Base-by-base conservation (phyloP, 257 asterid genomes). In the Nicotiana knightiana region DNA sequence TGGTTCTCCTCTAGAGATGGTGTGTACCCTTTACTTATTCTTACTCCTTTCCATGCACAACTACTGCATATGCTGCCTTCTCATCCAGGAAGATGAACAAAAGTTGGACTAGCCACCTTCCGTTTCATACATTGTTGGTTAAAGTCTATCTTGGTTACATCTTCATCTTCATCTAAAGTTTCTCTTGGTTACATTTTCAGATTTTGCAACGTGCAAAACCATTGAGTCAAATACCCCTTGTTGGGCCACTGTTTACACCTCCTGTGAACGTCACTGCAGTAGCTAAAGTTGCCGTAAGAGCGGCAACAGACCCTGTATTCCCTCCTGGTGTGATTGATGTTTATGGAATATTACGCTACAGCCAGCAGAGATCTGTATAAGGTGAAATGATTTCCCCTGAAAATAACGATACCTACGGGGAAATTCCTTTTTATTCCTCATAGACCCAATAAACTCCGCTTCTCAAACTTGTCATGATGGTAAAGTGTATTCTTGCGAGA, bases 1-100 rank as follows among this genome's bases (percentile, higher is more conserved):
- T 81, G 99, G 99, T 71, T 89, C 97, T 67, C 99, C 99, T 13
- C 81, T 96, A 82, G 98, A 93, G 89, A 91, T 87, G 96, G 99
- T 96, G 84, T 85, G 46, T 59, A 13, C 17, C 48, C 28, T 64
- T 57, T 57, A 62, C 16, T 48, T 73, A 7, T 48, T 32, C 26
- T 55, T 57, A 53, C 62, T 58, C 9, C 8, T 73, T 73, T 48
- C 48, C 62, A 73, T 58, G 62, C 35, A 24, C 79, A 48, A 48
- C 43, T 26, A 24, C 4, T 73, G 79, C 43, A 13, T 39, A 73
- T 73, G 48, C 62, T 13, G 39, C 37, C 46, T 26, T 24, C 2
- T 73, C 30, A 46, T 71, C 78, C 58, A 43, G 37, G 59, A 46
- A 70, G 24, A 71, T 71, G 78, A 21, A 46, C 59, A 21, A 46